Percentiles rank a stretch among this genome's conserved stretches.
Evolutionary conservation across 768 basidiomycete genomes (phyloP).

Genomic region (Heimioporus sp.): DNA sequence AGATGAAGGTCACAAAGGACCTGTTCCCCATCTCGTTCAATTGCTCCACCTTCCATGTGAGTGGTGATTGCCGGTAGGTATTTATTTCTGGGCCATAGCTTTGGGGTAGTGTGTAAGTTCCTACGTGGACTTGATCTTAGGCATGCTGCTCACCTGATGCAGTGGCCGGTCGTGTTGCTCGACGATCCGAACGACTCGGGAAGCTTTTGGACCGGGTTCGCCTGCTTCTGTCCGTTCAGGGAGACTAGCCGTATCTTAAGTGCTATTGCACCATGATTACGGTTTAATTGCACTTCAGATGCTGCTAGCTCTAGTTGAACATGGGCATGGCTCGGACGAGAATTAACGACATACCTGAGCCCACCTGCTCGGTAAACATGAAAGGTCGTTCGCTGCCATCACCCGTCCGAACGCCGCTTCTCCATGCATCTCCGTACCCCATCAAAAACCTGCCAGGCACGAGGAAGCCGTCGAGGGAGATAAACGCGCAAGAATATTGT

Average conservation of each 20-base stretch:
- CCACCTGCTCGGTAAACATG: constrained; percentile 45
- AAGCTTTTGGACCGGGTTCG: constrained; percentile 42
- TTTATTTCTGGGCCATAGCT: constrained; percentile 50
- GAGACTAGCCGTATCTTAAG: constrained; percentile 45
- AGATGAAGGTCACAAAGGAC: constrained; percentile 64
- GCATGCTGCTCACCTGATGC: constrained; percentile 52
- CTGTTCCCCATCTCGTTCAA: constrained; percentile 38
- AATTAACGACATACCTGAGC: constrained; percentile 33
- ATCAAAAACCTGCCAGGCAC: constrained; percentile 63
- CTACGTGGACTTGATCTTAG: no score
- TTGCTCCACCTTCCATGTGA: constrained; percentile 55
- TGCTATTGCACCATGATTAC: constrained; percentile 42
- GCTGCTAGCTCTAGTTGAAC: not conserved
- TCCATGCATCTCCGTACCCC: constrained; percentile 53
- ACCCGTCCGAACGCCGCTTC: constrained; percentile 53
- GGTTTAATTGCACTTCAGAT: constrained; percentile 18
- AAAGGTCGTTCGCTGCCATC: constrained; percentile 56
- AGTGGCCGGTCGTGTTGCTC: constrained; percentile 23
- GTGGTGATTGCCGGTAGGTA: constrained; percentile 39
- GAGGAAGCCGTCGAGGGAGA: constrained; percentile 61
- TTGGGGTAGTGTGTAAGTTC: constrained; percentile 6
- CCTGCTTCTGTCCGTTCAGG: constrained; percentile 29
- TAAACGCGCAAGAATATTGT: constrained; percentile 55
- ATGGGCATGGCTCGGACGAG: not conserved
- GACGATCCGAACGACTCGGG: constrained; percentile 39